A percentile compares a stretch with the other conserved stretches of the same genome.
These are phyloP conservation scores for Rhynchospora pubera DNA, from an alignment of 176 grass and related monocot species.

Conservation along the genomic window DNA sequence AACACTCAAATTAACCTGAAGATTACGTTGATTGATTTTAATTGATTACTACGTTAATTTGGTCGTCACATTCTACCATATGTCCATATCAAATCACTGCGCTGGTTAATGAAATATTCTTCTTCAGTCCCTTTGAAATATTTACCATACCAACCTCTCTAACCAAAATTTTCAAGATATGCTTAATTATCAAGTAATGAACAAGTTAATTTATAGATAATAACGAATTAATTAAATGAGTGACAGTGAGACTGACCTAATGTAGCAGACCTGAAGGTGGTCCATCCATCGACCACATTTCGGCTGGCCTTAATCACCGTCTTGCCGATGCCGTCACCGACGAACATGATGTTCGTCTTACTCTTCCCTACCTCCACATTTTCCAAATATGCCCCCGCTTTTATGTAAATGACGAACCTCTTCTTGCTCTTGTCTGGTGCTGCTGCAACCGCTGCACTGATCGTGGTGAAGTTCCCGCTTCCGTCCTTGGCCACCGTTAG, in stretches of 20 bases:
- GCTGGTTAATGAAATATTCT: neutral
- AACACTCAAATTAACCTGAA: neutral
- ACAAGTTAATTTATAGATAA: neutral
- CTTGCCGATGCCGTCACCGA: conserved; percentile 87
- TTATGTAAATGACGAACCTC: conserved; percentile 78
- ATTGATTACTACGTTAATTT: neutral
- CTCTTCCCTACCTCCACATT: conserved; percentile 76
- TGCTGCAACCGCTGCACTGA: conserved; percentile 59
- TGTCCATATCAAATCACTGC: neutral
- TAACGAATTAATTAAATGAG: neutral
- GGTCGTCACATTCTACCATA: neutral
- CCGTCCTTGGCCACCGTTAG: conserved; percentile 62
- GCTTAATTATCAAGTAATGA: neutral
- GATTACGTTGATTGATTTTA: neutral
- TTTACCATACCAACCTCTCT: neutral
- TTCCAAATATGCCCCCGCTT: conserved; percentile 80
- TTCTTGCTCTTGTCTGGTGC: conserved; percentile 40
- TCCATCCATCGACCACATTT: conserved; percentile 77
- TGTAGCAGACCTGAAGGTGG: conserved; percentile 85
- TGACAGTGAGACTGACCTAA: conserved; percentile 56
- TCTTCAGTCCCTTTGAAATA: neutral
- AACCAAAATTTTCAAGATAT: neutral
- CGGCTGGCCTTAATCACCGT: conserved; percentile 87
- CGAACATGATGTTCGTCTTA: conserved; percentile 65
- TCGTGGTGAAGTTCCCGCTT: conserved; percentile 54